Evolutionary conservation across 2,329 filamentous ascomycete genomes (phyloP), one percentile per base, ranked within the genome.

Genomic region (Xylariaceae sp.): DNA sequence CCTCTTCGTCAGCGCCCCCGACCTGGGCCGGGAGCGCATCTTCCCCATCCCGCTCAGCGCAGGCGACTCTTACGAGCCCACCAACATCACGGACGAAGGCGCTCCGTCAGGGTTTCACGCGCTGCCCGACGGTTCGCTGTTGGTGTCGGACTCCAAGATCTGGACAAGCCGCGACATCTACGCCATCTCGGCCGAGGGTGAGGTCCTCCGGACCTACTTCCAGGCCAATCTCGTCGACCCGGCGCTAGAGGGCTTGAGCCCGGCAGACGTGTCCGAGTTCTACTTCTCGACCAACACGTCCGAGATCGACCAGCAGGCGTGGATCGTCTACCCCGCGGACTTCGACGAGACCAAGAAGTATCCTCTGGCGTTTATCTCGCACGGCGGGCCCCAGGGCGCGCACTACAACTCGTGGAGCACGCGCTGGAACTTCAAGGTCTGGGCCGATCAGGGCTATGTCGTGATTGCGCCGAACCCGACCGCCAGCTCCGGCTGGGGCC

Each of bases 391-490:
- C 0, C 69, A 72, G 42, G 64, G 66, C 15, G 64, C 67, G 3
- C 70, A 68, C 58, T 65, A 59, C 38, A 68, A 72, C 43, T 58
- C 60, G 24, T 73, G 68, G 68, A 66, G 61, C 31, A 72, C 66
- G 4, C 56, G 68, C 5, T 72, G 68, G 69, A 72, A 73, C 45
- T 67, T 67, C 13, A 66, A 67, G 21, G 59, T 71, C 29, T 74
- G 71, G 51, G 70, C 70, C 5, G 70, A 73, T 40, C 70, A 75
- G 45, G 70, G 70, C 28, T 74, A 74, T 43, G 61, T 74, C 19
- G 70, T 73, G 4, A 59, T 74, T 28, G 61, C 65, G 5, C 70
- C 70, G 7, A 73, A 75, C 43, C 70, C 70, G 3, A 70, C 68
- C 2, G 70, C 68, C 11, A 69, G 64, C 36, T 69, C 66, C 5